These are phyloP conservation scores for Mycosphaerella sp. DNA, from an alignment of 2,329 filamentous ascomycete species.

Conservation along the genomic window DNA sequence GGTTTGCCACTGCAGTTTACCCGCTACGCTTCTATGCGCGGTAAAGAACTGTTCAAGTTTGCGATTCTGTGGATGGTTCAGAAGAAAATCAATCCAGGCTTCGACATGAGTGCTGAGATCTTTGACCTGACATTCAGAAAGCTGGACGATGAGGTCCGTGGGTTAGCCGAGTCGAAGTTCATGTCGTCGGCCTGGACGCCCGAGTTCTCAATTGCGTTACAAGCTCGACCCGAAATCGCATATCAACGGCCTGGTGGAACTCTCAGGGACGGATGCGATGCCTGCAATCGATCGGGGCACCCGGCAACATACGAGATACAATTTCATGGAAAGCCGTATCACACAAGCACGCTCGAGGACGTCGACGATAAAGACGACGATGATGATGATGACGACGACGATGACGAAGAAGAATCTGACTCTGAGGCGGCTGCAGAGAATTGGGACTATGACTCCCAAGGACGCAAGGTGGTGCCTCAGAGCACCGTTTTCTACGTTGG, in stretches of 20 bases:
- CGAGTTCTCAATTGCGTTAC: conserved; percentile 59
- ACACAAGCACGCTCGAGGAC: conserved; percentile 58
- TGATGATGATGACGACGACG: conserved; percentile 37
- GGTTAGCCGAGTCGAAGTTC: conserved; percentile 63
- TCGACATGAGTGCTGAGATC: conserved; percentile 55
- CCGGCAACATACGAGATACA: conserved; percentile 58
- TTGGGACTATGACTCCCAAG: conserved; percentile 44
- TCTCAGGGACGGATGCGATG: conserved; percentile 53
- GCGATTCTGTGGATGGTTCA: conserved; percentile 77
- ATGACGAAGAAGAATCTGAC: conserved; percentile 26
- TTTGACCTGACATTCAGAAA: conserved; percentile 65
- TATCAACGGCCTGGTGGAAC: conserved; percentile 25
- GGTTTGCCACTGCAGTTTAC: conserved; percentile 64
- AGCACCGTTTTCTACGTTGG: conserved; percentile 49
- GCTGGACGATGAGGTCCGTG: conserved; percentile 63
- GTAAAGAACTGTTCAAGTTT: conserved; percentile 65
- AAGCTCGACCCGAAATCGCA: conserved; percentile 58
- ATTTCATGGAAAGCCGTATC: conserved; percentile 61
- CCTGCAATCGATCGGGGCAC: conserved; percentile 64
- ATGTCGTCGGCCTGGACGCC: conserved; percentile 63
- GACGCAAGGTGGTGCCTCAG: conserved; percentile 41
- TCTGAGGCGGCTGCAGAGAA: conserved; percentile 33
- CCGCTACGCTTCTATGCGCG: conserved; percentile 57
- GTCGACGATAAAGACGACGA: conserved; percentile 52
- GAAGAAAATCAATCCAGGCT: conserved; percentile 67